Evolutionary conservation across 2,329 filamentous ascomycete genomes (phyloP).

Genomic region (Metarhizium sp.): DNA sequence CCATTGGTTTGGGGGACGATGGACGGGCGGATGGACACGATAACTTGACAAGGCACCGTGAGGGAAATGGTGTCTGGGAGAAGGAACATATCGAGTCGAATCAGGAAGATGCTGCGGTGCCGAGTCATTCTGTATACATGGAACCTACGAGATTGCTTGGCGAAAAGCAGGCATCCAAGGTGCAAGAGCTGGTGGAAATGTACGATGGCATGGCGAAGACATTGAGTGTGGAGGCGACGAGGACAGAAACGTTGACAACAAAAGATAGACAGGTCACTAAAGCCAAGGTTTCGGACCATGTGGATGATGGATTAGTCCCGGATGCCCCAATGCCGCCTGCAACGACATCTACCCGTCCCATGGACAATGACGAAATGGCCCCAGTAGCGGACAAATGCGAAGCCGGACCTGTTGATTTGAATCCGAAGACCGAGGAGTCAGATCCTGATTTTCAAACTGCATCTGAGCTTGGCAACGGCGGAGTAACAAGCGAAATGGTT

Average conservation of each 20-base stretch:
- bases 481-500: not conserved
- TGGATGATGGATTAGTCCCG: too few species aligned
- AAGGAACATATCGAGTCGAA: not conserved
- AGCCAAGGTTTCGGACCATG: too few species aligned
- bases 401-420: not conserved
- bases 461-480: not conserved
- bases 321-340: too few species aligned
- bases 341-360: too few species aligned
- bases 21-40: not conserved
- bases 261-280: not conserved
- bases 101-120: not conserved
- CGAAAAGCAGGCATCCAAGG: slow-evolving; percentile 29
- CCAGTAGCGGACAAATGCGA: not conserved
- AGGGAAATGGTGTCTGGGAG: not conserved
- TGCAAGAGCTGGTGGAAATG: slow-evolving; percentile 40
- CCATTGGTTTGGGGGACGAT: slow-evolving; percentile 17
- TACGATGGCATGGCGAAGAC: slow-evolving; percentile 34
- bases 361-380: not conserved
- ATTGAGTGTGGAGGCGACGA: not conserved
- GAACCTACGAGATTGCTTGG: slow-evolving; percentile 11
- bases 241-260: not conserved
- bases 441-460: not conserved
- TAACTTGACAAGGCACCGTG: not conserved
- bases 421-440: not conserved
- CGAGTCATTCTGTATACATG: slow-evolving; percentile 12